Conservation (phyloP, 257 asterid genomes). For the Nicotiana attenuata region DNA sequence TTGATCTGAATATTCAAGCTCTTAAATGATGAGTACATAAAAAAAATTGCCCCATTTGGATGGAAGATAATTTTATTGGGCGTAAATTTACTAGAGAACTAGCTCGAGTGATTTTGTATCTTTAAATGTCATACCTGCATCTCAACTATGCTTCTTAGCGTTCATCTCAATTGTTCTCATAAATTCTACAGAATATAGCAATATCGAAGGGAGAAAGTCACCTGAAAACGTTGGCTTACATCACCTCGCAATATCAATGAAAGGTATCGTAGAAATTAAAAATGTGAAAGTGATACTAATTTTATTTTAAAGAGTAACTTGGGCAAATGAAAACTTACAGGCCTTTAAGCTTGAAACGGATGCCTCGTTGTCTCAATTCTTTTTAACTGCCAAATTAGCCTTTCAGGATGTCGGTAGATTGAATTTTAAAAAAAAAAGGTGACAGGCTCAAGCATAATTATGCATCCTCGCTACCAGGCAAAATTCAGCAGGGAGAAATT, state of each 20-base stretch:
- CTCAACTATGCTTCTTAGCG: neutral
- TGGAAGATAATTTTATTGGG: neutral
- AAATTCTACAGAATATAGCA: neutral
- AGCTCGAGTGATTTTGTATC: neutral
- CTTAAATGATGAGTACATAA: neutral
- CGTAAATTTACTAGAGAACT: neutral
- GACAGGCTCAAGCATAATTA: neutral
- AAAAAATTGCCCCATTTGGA: neutral
- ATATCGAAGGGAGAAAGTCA: neutral
- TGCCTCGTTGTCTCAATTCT: neutral
- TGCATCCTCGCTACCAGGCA: neutral
- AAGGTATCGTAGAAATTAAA: neutral
- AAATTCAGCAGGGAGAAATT: neutral
- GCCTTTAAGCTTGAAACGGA: neutral
- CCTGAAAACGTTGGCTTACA: neutral
- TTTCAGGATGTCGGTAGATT: neutral
- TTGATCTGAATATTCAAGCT: neutral
- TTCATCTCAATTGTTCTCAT: neutral
- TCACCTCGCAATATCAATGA: neutral
- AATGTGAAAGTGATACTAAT: neutral
- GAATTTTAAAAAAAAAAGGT: neutral
- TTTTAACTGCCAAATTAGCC: neutral
- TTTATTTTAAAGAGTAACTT: neutral
- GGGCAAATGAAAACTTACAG: neutral
- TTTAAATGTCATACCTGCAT: neutral